Conservation (phyloP, 73 alveolate species). For the Paramecium caudatum region DNA sequence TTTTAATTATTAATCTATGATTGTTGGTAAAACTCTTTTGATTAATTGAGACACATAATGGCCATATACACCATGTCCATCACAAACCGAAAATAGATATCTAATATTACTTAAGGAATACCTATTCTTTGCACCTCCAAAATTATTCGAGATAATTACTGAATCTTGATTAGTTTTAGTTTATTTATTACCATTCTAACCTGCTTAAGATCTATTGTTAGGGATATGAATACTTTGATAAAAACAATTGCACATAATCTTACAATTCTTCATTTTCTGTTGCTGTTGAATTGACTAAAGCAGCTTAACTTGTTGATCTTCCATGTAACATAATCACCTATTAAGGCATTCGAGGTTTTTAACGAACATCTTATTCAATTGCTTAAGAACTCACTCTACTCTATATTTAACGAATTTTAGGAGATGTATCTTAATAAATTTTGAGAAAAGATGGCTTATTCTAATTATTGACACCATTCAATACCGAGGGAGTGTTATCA, state of each 20-base stretch:
- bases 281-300: background rate
- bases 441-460: constrained; percentile 41
- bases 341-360: constrained; percentile 17
- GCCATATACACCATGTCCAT: constrained; percentile 93
- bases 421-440: constrained; percentile 49
- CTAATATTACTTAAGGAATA: background rate
- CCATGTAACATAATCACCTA: constrained; percentile 44
- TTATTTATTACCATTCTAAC: constrained; percentile 55
- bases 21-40: constrained; percentile 76
- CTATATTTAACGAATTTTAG: constrained; percentile 25
- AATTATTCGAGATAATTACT: constrained; percentile 55
- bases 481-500: constrained; percentile 57
- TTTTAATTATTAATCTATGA: constrained; percentile 33
- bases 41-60: constrained; percentile 84
- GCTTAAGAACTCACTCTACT: constrained; percentile 11
- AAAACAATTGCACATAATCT: constrained; percentile 1
- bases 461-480: background rate
- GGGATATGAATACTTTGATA: background rate
- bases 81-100: constrained; percentile 75
- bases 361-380: constrained; percentile 20
- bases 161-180: constrained; percentile 62
- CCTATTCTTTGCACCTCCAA: constrained; percentile 52
- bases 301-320: constrained; percentile 65
- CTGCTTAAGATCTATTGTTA: constrained; percentile 27
- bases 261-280: constrained; percentile 22